A percentile compares a stretch with the other conserved stretches of the same genome.
Evolutionary conservation across 371 early-diverging fungal species (phyloP).

Genomic region (Apophysomyces trapeziformis): DNA sequence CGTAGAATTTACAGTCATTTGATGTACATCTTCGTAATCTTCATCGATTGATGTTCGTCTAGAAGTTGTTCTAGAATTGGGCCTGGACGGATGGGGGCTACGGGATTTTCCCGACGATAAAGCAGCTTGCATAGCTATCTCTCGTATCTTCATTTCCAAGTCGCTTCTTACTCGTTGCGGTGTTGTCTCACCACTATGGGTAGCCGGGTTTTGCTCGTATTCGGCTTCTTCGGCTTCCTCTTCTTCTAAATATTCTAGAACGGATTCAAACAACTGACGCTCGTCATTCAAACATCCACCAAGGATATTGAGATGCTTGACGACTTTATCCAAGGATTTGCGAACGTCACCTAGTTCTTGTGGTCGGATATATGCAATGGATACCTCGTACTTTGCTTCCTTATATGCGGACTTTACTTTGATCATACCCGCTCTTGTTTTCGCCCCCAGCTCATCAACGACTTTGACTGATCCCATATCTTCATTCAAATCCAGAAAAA

Average conservation of each 20-base stretch:
- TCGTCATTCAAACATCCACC: constrained; percentile 52
- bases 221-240: constrained; percentile 27
- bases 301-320: constrained; percentile 47
- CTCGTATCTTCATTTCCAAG: constrained; percentile 2
- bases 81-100: background rate
- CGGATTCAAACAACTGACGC: constrained; percentile 49
- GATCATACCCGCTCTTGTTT: constrained; percentile 46
- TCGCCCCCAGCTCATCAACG: constrained; percentile 34
- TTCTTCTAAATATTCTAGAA: constrained; percentile 30
- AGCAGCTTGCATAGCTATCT: background rate
- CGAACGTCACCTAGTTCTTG: constrained; percentile 40
- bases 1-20: constrained; percentile 13
- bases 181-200: background rate
- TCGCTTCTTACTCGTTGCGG: background rate
- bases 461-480: constrained; percentile 36
- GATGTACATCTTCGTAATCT: constrained; percentile 14
- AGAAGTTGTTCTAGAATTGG: constrained; percentile 3
- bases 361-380: constrained; percentile 46
- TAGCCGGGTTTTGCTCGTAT: constrained; percentile 9
- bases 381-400: constrained; percentile 55
- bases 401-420: constrained; percentile 52
- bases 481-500: constrained; percentile 46
- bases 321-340: constrained; percentile 42
- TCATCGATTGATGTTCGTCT: constrained; percentile 11
- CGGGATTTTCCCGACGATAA: background rate